phyloP scores from a whole-genome alignment of 1,284 basidiomycete species.

The Exsudoporus floridanus region DNA sequence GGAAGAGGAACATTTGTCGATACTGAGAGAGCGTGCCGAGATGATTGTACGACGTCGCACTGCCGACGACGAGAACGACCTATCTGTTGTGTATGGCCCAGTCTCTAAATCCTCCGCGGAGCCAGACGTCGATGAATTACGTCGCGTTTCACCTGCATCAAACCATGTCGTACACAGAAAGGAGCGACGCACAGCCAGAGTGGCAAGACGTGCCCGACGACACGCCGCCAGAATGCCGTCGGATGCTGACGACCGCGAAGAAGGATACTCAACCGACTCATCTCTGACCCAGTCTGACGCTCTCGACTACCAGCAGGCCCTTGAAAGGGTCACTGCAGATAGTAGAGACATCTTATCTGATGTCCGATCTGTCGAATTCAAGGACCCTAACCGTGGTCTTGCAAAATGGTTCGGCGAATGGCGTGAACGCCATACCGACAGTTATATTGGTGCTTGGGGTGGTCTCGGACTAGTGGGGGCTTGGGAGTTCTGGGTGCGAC shows the following conservation, averaged over 20 bases:
- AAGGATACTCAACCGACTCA: slow-evolving; percentile 86
- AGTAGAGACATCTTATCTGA: slow-evolving; percentile 70
- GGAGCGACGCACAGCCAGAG: slow-evolving; percentile 56
- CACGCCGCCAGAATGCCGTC: slow-evolving; percentile 25
- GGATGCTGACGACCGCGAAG: slow-evolving; percentile 51
- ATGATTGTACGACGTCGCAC: slow-evolving; percentile 67
- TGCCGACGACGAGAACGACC: slow-evolving; percentile 81
- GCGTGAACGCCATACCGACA: slow-evolving; percentile 76
- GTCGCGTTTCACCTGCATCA: slow-evolving; percentile 48
- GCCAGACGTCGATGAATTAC: slow-evolving; percentile 61
- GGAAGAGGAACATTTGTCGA: slow-evolving; percentile 77
- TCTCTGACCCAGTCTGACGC: slow-evolving; percentile 65
- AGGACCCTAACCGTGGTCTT: slow-evolving; percentile 75
- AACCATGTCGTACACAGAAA: slow-evolving; percentile 49
- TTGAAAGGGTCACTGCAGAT: slow-evolving; percentile 52
- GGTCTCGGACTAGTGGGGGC: slow-evolving; percentile 85
- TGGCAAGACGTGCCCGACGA: slow-evolving; percentile 47
- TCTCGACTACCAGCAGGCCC: slow-evolving; percentile 68
- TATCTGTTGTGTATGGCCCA: slow-evolving; percentile 71
- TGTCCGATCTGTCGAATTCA: slow-evolving; percentile 85
- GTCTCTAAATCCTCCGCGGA: slow-evolving; percentile 38
- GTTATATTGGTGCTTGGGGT: slow-evolving; percentile 87
- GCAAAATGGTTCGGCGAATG: slow-evolving; percentile 76
- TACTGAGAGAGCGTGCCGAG: slow-evolving; percentile 72
- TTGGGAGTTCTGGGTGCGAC: slow-evolving; percentile 94